Conservation (phyloP, 495 filamentous ascomycete genomes). For the Lepraria neglecta region DNA sequence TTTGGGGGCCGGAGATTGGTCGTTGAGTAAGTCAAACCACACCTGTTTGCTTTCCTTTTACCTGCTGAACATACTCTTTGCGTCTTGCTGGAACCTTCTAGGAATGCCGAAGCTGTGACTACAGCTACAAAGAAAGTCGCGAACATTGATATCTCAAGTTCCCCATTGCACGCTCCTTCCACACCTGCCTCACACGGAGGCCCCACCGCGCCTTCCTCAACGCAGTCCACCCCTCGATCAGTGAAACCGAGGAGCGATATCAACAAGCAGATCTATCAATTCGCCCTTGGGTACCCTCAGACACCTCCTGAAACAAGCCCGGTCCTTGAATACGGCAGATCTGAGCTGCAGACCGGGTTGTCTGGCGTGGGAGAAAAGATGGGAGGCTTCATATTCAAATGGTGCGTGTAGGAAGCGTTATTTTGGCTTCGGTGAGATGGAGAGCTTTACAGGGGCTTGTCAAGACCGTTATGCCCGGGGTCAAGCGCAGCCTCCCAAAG, state of each 20-base stretch:
- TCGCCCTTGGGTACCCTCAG: slow-evolving; percentile 30
- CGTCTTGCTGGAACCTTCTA: neutral
- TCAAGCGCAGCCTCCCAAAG: neutral
- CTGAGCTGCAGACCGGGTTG: neutral
- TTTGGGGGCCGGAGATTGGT: neutral
- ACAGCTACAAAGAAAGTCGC: slow-evolving; percentile 10
- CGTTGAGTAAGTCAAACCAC: neutral
- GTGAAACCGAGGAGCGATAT: slow-evolving; percentile 21
- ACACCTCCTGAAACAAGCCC: slow-evolving; percentile 24
- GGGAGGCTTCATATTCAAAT: slow-evolving; percentile 52
- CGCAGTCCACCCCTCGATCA: slow-evolving; percentile 13
- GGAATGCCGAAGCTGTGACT: neutral
- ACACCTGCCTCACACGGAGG: slow-evolving; percentile 11
- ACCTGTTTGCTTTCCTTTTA: neutral
- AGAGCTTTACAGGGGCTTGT: neutral
- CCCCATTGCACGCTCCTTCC: slow-evolving; percentile 14
- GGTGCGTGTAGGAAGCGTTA: slow-evolving; percentile 37
- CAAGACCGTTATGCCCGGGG: neutral
- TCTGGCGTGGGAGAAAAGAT: slow-evolving; percentile 30
- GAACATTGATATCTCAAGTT: slow-evolving; percentile 26
- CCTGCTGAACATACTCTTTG: neutral
- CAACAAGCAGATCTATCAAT: slow-evolving; percentile 27
- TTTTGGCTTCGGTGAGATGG: neutral
- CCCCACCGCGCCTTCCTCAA: slow-evolving; percentile 9
- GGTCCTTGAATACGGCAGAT: slow-evolving; percentile 3